Base-by-base conservation (phyloP, 2,329 filamentous ascomycete species). In the Harringtonia lauricola region DNA sequence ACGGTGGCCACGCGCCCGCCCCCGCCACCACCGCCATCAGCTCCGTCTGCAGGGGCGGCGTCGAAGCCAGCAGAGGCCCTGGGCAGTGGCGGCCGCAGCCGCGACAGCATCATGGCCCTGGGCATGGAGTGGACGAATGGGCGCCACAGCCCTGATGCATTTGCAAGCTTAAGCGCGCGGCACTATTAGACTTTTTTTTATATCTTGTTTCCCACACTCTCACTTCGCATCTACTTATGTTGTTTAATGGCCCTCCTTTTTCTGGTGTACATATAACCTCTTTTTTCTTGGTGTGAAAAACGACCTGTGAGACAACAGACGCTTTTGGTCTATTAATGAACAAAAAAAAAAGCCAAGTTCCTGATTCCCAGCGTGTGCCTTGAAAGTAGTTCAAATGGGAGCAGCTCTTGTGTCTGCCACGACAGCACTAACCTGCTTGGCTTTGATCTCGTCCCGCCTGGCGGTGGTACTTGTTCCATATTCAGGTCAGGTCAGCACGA, bases 91-190 rank as follows among this genome's bases (percentile, higher is more conserved):
- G 74, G 55, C 62, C 76, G 64, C 59, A 88, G 82, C 54, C 73
- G 83, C 39, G 84, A 88, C 56, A 88, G 83, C 59, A 76, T 86
- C 58, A 76, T 79, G 51, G 74, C 83, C 34, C 68, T 77, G 59
- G 76, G 76, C 44, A 73, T 79, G 67, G 71, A 74, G 37, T 79
- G 75, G 75, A 70, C 69, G 54, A 81, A 80, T 53, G 84, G 84
- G 10, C 68, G 84, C 35, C 83, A 88, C 56, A 87, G 83, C 53
- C 84, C 84, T 4, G 84, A 89, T 60, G 84, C 84, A 14, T 89
- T 88, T 68, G 78, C 83, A 3, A 84, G 81, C 41, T 65, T 89
- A 50, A 86, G 82, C 54, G 77, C 82, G 42, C 66, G 73, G 51
- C 71, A 74, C 54, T 63, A 58, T 55, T 37, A n/a, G n/a, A n/a